These are phyloP conservation scores for Cystofilobasidium capitatum DNA, from an alignment of 768 basidiomycete species.

Conservation along the genomic window DNA sequence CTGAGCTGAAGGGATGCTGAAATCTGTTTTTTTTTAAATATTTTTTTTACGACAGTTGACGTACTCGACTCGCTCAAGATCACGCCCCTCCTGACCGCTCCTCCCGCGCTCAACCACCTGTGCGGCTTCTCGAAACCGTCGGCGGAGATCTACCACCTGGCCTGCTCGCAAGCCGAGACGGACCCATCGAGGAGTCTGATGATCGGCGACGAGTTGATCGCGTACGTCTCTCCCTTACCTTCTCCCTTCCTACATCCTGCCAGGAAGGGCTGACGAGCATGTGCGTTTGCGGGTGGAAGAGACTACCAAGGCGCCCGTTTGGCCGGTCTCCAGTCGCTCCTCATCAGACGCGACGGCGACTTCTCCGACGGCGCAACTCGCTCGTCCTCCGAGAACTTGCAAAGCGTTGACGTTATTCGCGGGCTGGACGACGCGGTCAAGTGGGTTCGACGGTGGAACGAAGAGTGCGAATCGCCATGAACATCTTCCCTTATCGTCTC, in stretches of 20 bases:
- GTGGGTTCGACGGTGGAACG: conserved; percentile 9
- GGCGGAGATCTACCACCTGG: conserved; percentile 2
- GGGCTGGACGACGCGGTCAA: conserved; percentile 6
- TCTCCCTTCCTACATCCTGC: neutral
- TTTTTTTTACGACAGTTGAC: neutral
- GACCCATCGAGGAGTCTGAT: neutral
- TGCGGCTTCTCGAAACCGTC: conserved; percentile 21
- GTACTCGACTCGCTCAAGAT: conserved; percentile 17
- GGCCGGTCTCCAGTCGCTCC: conserved; percentile 11
- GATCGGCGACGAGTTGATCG: conserved; percentile 23
- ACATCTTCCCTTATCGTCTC: too few relatives aligned
- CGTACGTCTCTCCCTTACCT: neutral
- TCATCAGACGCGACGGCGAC: conserved; percentile 11
- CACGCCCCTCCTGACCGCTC: conserved; percentile 13
- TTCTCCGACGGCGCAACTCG: conserved; percentile 11
- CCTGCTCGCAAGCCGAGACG: neutral
- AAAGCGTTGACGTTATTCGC: neutral
- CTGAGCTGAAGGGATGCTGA: too few relatives aligned
- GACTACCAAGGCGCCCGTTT: conserved; percentile 10
- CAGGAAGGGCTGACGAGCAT: neutral
- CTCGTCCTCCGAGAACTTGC: neutral
- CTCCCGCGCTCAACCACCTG: conserved; percentile 16
- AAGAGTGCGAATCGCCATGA: neutral
- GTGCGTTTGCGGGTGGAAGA: neutral
- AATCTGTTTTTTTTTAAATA: too few relatives aligned